A percentile compares a stretch with the other conserved stretches of the same genome.
phyloP scores from a whole-genome alignment of 1,139 yeast species.

The Meyerozyma guilliermondii region DNA sequence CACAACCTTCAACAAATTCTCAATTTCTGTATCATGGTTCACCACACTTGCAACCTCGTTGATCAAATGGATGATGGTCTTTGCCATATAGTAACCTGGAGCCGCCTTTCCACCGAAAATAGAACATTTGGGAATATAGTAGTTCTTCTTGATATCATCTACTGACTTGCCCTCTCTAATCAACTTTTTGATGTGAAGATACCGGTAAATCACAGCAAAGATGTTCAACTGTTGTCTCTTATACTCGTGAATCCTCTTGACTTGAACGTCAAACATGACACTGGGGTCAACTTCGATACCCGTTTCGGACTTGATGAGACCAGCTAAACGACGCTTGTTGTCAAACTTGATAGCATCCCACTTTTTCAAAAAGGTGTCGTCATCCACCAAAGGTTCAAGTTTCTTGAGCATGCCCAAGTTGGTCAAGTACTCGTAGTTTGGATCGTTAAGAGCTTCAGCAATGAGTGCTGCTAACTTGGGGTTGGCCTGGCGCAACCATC shows the following conservation, averaged over 20 bases:
- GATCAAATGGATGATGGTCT: conserved; percentile 79
- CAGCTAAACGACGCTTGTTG: conserved; percentile 70
- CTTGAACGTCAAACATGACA: conserved; percentile 86
- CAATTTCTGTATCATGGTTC: conserved; percentile 71
- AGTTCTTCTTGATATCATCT: conserved; percentile 56
- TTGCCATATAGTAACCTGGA: conserved; percentile 95
- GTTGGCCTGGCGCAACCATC: conserved; percentile 94
- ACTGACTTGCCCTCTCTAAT: conserved; percentile 38
- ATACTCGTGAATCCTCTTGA: conserved; percentile 92
- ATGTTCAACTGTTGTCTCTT: conserved; percentile 93
- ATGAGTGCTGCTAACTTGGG: conserved; percentile 73
- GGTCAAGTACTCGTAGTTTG: conserved; percentile 58
- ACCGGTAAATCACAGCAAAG: conserved; percentile 82
- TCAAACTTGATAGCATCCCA: conserved; percentile 72
- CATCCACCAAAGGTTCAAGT: conserved; percentile 64
- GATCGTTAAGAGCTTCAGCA: conserved; percentile 63
- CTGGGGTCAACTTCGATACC: conserved; percentile 68
- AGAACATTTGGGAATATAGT: conserved; percentile 71
- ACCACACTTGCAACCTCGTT: conserved; percentile 78
- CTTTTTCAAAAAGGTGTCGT: conserved; percentile 56
- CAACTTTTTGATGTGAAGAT: conserved; percentile 68
- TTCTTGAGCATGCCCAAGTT: conserved; percentile 65
- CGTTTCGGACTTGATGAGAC: conserved; percentile 60
- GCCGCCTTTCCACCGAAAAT: conserved; percentile 95
- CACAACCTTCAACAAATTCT: conserved; percentile 74